Conservation (phyloP, 1,284 basidiomycete species). For the Cutaneotrichosporon curvatum region DNA sequence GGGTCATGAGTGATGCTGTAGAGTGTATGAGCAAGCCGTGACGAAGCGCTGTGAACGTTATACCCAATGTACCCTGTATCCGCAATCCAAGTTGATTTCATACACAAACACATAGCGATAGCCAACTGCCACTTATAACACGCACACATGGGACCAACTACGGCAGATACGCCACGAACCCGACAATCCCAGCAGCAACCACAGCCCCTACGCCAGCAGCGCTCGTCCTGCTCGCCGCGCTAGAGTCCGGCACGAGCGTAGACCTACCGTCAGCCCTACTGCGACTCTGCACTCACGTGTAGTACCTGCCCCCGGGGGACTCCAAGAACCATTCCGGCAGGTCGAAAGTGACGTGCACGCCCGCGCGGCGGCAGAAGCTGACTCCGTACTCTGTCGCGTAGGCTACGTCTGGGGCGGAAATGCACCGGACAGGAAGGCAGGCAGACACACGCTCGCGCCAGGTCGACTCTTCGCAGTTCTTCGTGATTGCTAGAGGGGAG, state of each 20-base stretch:
- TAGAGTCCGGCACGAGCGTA: neutral
- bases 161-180: neutral
- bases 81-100: no score
- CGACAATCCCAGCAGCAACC: neutral
- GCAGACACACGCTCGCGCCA: constrained; percentile 18
- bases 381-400: constrained; percentile 36
- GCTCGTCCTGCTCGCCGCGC: neutral
- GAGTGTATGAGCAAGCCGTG: no score
- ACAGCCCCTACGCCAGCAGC: neutral
- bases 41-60: no score
- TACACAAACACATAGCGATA: no score
- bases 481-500: constrained; percentile 15
- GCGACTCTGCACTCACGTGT: constrained; percentile 24
- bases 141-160: no score
- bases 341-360: constrained; percentile 21
- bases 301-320: constrained; percentile 23
- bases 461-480: constrained; percentile 24
- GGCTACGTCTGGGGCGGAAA: constrained; percentile 33
- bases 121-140: no score
- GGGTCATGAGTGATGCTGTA: no score
- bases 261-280: neutral
- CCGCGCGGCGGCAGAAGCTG: constrained; percentile 27
- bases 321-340: constrained; percentile 22
- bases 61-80: no score
- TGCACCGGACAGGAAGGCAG: constrained; percentile 28